These are phyloP conservation scores for Cytospora piceae DNA, from an alignment of 2,329 filamentous ascomycete genomes.

Conservation along the genomic window DNA sequence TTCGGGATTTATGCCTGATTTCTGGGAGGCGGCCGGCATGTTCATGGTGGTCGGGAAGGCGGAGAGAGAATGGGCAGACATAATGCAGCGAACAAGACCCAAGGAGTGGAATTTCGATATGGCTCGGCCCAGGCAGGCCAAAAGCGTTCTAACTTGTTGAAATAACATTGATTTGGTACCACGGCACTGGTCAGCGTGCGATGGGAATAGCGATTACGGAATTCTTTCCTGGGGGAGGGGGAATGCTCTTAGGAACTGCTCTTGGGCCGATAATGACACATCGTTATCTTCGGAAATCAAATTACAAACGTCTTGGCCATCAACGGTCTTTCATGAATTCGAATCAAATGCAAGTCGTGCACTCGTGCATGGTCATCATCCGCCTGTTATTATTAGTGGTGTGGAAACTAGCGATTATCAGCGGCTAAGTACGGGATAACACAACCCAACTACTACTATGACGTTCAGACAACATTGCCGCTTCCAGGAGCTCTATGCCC, in stretches of 20 bases:
- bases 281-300: too few relatives aligned
- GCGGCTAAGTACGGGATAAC: conserved; percentile 36
- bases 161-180: fast-evolving
- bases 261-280: too few relatives aligned
- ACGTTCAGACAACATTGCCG: neutral
- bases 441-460: conserved; percentile 28
- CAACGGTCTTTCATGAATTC: too few relatives aligned
- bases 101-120: neutral
- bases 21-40: conserved; percentile 4
- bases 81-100: neutral
- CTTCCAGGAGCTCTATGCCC: neutral
- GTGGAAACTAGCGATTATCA: conserved; percentile 33
- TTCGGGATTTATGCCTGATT: neutral
- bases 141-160: neutral
- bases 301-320: too few relatives aligned
- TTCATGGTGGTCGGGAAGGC: neutral
- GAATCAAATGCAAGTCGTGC: too few relatives aligned
- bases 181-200: too few relatives aligned
- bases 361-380: conserved; percentile 2
- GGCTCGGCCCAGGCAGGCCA: neutral
- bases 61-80: conserved; percentile 1
- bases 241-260: too few relatives aligned
- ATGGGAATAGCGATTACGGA: neutral
- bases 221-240: too few relatives aligned
- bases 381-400: neutral